Evolutionary conservation across 352 stramenopile genomes (phyloP).

Genomic region (Phytophthora melonis): DNA sequence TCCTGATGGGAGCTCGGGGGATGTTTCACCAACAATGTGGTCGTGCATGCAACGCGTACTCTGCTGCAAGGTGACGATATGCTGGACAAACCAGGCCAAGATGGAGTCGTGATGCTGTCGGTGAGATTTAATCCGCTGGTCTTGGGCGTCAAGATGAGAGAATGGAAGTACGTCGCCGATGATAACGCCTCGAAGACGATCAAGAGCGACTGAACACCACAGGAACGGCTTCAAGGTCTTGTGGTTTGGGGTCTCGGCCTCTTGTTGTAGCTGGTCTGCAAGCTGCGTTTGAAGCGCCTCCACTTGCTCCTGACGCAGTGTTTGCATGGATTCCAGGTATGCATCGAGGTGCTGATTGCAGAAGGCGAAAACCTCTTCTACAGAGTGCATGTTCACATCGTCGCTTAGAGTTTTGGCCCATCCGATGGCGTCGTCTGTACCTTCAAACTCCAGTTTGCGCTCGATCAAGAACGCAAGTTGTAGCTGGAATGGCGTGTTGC

Average conservation of each 20-base stretch:
- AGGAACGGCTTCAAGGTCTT: slow-evolving; percentile 22
- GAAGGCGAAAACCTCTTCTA: slow-evolving; percentile 20
- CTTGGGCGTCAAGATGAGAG: neutral
- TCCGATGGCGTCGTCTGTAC: neutral
- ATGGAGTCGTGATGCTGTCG: slow-evolving; percentile 20
- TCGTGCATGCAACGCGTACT: slow-evolving; percentile 21
- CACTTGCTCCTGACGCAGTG: slow-evolving; percentile 9
- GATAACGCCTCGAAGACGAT: slow-evolving; percentile 52
- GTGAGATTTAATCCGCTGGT: neutral
- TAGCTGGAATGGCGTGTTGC: slow-evolving; percentile 35
- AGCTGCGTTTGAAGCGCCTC: slow-evolving; percentile 14
- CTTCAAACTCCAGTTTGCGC: slow-evolving; percentile 31
- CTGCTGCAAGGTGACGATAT: slow-evolving; percentile 41
- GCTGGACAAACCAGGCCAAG: slow-evolving; percentile 41
- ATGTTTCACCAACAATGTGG: neutral
- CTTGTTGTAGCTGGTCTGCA: slow-evolving; percentile 8
- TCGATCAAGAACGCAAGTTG: slow-evolving; percentile 50
- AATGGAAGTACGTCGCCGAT: slow-evolving; percentile 30
- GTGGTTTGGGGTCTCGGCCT: neutral
- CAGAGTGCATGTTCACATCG: slow-evolving; percentile 7
- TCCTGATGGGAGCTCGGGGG: slow-evolving; percentile 45
- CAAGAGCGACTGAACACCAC: slow-evolving; percentile 49
- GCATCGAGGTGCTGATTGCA: slow-evolving; percentile 19
- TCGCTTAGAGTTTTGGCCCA: slow-evolving; percentile 24
- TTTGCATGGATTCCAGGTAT: slow-evolving; percentile 12